Conservation (phyloP, 2,329 filamentous ascomycete genomes). For the Verticillium dahliae region DNA sequence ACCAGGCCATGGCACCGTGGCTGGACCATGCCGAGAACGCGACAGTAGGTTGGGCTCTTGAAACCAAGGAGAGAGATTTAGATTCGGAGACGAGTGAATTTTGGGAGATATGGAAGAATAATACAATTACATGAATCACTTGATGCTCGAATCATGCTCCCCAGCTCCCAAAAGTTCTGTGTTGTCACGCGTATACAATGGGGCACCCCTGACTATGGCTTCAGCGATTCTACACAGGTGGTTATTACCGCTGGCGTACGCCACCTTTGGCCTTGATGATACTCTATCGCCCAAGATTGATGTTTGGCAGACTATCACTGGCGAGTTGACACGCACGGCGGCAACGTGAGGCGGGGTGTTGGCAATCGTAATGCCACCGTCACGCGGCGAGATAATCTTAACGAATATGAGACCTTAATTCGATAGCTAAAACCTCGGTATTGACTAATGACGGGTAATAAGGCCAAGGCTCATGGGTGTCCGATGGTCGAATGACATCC, state of each 20-base stretch:
- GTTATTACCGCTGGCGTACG: not conserved
- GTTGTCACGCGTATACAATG: too few relatives aligned
- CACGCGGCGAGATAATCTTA: not conserved
- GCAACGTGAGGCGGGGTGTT: not conserved
- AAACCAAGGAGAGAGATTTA: too few relatives aligned
- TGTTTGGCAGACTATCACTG: not conserved
- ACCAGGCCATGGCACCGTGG: not conserved
- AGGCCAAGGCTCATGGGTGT: not conserved
- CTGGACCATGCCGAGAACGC: not conserved
- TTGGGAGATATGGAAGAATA: too few relatives aligned
- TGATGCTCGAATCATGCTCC: too few relatives aligned
- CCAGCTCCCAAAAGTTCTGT: too few relatives aligned
- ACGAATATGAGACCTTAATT: not conserved
- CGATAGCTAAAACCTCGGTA: not conserved
- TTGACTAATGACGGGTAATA: not conserved
- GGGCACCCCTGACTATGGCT: too few relatives aligned
- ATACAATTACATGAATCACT: too few relatives aligned
- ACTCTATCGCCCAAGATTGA: not conserved
- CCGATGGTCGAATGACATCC: conserved; percentile 1
- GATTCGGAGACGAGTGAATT: too few relatives aligned
- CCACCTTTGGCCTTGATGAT: not conserved
- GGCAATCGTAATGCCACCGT: not conserved
- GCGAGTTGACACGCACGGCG: not conserved
- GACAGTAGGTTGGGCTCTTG: too few relatives aligned
- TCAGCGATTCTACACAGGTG: too few relatives aligned